Evolutionary conservation across 176 grass and related monocot species (phyloP).

Genomic region (barley (Hordeum vulgare)): DNA sequence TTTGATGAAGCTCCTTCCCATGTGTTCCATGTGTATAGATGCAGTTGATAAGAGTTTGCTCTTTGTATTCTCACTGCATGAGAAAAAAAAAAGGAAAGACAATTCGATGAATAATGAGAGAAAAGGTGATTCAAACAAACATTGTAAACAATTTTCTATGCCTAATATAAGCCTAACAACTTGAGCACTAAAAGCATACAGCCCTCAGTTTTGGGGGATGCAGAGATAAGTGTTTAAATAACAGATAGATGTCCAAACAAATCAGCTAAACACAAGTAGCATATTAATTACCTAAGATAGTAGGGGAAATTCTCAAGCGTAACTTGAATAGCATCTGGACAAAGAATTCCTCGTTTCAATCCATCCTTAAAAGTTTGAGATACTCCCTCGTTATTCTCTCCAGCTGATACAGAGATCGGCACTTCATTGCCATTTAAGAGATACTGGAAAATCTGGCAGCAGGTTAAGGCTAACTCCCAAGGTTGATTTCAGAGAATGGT

Average conservation of each 20-base stretch:
- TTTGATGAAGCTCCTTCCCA: slow-evolving; percentile 33
- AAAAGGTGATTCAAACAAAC: neutral
- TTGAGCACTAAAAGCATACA: neutral
- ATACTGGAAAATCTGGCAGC: slow-evolving; percentile 70
- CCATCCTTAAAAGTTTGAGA: slow-evolving; percentile 50
- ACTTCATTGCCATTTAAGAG: slow-evolving; percentile 27
- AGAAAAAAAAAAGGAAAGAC: neutral
- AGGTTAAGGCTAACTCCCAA: slow-evolving; percentile 13
- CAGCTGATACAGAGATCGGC: slow-evolving; percentile 18
- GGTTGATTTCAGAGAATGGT: neutral
- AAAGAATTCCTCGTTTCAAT: slow-evolving; percentile 59
- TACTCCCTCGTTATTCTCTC: slow-evolving; percentile 20
- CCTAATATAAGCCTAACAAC: neutral
- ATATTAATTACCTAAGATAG: slow-evolving; percentile 73
- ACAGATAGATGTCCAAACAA: neutral
- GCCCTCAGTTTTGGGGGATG: neutral
- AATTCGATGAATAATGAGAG: slow-evolving; percentile 9
- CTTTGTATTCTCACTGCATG: slow-evolving; percentile 61
- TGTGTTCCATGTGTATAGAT: slow-evolving; percentile 47
- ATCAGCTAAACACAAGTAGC: neutral
- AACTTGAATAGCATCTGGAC: slow-evolving; percentile 54
- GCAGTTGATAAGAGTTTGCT: slow-evolving; percentile 46
- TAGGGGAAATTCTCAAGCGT: slow-evolving; percentile 73
- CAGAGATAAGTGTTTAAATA: neutral
- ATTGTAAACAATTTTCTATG: neutral